Evolutionary conservation across 768 basidiomycete genomes (phyloP), one percentile per base, ranked within the genome.

Genomic region (Asterophora lycoperdoides): DNA sequence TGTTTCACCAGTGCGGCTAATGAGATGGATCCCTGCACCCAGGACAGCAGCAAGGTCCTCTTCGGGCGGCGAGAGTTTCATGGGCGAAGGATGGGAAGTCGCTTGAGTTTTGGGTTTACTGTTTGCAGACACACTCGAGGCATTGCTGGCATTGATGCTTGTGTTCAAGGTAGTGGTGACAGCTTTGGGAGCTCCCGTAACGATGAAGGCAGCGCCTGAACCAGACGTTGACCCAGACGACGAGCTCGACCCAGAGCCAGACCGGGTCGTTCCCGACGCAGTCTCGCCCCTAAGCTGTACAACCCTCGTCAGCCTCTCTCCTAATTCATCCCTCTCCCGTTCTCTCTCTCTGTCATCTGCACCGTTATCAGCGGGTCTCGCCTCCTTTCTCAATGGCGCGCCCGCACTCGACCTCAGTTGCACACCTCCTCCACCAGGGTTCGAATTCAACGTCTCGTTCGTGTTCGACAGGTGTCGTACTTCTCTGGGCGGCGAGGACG

Each of bases 1-100:
- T 1, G 56, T 48, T n/a, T 69, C 66, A 11, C 72, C 72, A 30
- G 60, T 67, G 15, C 64, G 64, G 18, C 64, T 67, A 13, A 77
- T 72, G 28, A 77, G 62, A 48, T 66, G 62, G 37, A 77, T 63
- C 7, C 70, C 68, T 19, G 65, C 73, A 26, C 76, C 77, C 17
- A 78, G 65, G 45, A 75, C 51, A 11, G 63, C 54, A 11, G 68
- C 70, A 3, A 78, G 61, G 52, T 73, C 75, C 15, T 69, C 66
- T 39, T 74, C 74, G 11, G 69, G 66, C 5, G 69, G 65, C 40
- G 67, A 69, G 28, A 58, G 60, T 26, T 61, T 60, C 20, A 9
- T 48, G 11, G 39, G 26, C 11, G 29, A 33, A 5, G 39, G n/a
- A 35, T 29, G 28, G 11, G 17, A 19, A 13, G 35, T 17, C 29